Evolutionary conservation across 2,329 filamentous ascomycete species (phyloP).

Genomic region (Penicillium sclerotigenum): DNA sequence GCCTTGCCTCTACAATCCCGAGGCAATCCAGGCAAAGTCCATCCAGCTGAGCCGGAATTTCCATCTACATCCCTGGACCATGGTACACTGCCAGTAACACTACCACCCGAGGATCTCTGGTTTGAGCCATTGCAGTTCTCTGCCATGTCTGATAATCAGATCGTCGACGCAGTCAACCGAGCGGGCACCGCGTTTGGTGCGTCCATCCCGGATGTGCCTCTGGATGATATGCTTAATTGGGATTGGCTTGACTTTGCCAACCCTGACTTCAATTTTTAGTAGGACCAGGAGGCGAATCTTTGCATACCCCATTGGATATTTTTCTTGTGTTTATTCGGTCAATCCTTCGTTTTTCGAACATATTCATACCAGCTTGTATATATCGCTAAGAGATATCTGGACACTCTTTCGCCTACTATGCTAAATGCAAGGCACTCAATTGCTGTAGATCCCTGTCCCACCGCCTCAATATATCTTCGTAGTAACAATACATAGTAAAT

Average conservation of each 20-base stretch:
- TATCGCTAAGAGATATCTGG: not conserved
- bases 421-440: not conserved
- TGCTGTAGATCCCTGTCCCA: not conserved
- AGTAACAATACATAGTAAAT: not conserved
- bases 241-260: constrained; percentile 53
- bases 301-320: not conserved
- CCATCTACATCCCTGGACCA: constrained; percentile 9
- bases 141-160: constrained; percentile 67
- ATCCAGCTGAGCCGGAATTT: constrained; percentile 13
- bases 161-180: constrained; percentile 63
- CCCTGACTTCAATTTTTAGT: constrained; percentile 29
- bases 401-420: not conserved
- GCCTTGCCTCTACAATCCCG: constrained; percentile 17
- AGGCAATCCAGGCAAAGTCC: constrained; percentile 4
- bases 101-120: constrained; percentile 40
- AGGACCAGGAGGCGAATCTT: not conserved
- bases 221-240: constrained; percentile 59
- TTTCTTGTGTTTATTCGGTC: not conserved
- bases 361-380: not conserved
- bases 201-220: constrained; percentile 54
- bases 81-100: constrained; percentile 15
- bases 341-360: not conserved
- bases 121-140: constrained; percentile 60
- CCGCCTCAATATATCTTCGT: too few species aligned
- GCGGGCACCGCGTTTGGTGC: constrained; percentile 59